Evolutionary conservation across 495 filamentous ascomycete genomes (phyloP), one percentile per base, ranked within the genome.

Genomic region (Haplographium delicatum): DNA sequence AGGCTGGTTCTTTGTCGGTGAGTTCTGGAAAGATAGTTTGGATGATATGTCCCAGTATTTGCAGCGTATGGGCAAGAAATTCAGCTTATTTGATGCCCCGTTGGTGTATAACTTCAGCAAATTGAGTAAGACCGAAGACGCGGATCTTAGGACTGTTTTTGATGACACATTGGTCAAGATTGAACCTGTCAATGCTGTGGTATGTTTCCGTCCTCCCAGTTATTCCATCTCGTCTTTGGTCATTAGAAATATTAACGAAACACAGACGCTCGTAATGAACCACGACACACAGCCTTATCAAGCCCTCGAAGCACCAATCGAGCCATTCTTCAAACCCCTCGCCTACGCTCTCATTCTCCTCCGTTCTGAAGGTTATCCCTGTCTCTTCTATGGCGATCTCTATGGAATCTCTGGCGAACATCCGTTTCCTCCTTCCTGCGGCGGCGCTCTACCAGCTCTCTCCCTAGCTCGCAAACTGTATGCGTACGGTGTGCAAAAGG

Each of bases 361-460:
- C 16, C 80, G 83, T 19, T 60, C 70, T 30, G 63, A 71, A 10
- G 84, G 85, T 27, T 83, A 82, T 49, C 85, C 85, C 0, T 88
- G 83, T 54, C 56, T 87, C 43, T 90, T 85, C 61, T 89, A 83
- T 59, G 85, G 85, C 25, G 85, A 90, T 54, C 55, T 89, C 8
- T 89, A 86, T 60, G 84, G 85, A n/a, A 80, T 84, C 51, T 72
- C 51, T 54, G 75, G 66, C 9, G 64, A 74, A 23, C 62, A 72
- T 19, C 67, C 77, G 2, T 74, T 75, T 43, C 71, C 72, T 2
- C 79, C 84, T 3, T 74, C 81, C 8, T 85, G 81, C 58, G 71
- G 74, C 44, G 75, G 74, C 25, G 70, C 72, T 16, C 71, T 89
- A 0, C 75, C 84, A 5, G 68, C 75, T n/a, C 61, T 89, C 9